These are phyloP conservation scores for Apophysomyces ossiformis DNA, from an alignment of 371 early-diverging fungal species.

Conservation along the genomic window DNA sequence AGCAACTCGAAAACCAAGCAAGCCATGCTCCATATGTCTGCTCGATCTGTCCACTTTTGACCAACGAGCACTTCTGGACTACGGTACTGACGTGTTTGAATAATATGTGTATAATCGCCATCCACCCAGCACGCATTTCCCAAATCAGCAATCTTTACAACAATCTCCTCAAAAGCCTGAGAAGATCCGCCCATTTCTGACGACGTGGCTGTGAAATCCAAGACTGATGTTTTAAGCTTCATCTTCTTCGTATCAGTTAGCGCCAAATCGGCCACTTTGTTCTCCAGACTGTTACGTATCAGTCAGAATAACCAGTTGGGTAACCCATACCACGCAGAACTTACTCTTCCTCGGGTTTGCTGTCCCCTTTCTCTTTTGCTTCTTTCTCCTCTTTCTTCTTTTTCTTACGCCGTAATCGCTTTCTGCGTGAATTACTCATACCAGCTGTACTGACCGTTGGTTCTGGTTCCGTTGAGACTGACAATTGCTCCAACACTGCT, in stretches of 20 bases:
- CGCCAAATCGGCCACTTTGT: not conserved
- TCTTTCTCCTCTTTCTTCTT: conserved; percentile 31
- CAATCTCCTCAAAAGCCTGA: conserved; percentile 48
- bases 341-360: conserved; percentile 12
- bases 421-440: conserved; percentile 42
- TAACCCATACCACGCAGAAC: not conserved
- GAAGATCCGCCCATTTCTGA: conserved; percentile 11
- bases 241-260: conserved; percentile 14
- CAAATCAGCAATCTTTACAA: conserved; percentile 96
- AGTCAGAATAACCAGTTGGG: not conserved
- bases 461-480: not conserved
- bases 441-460: conserved; percentile 11
- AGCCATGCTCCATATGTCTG: conserved; percentile 97
- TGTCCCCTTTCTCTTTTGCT: conserved; percentile 18
- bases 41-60: conserved; percentile 82
- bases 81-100: conserved; percentile 98
- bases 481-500: conserved; percentile 5
- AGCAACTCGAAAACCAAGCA: conserved; percentile 90
- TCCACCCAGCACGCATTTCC: conserved; percentile 97
- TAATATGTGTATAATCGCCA: conserved; percentile 93
- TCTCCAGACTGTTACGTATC: not conserved
- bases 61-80: conserved; percentile 99
- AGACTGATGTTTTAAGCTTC: conserved; percentile 29
- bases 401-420: conserved; percentile 38
- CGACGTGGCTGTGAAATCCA: conserved; percentile 32